Evolutionary conservation across 2,329 filamentous ascomycete genomes (phyloP), one percentile per base, ranked within the genome.

Genomic region (Coleophoma crateriformis): DNA sequence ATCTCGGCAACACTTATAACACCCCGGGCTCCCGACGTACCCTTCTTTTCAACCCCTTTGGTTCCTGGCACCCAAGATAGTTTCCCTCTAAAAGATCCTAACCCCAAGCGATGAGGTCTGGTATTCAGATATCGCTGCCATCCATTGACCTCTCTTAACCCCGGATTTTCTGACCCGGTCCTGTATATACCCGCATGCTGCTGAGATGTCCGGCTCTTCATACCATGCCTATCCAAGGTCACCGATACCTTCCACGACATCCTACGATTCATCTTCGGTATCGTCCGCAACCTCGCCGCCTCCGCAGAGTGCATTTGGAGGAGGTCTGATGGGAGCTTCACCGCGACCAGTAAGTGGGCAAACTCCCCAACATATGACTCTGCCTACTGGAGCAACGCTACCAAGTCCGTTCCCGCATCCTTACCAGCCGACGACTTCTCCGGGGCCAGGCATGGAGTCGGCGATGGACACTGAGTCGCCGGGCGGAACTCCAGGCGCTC

Each of bases 241-340:
- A 50, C 81, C 81, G 53, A 82, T 82, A 66, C 73, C 72, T 53
- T 82, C 79, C 56, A 77, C 75, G 55, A 74, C 75, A 65, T 82
- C 79, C 57, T 84, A 81, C 74, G 79, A 82, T 67, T 83, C 80
- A 52, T 82, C 80, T 11, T 81, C 80, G 44, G 78, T 81, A 59
- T 82, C 80, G 22, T 82, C 81, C 50, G 75, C 79, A 50, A 77
- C 79, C 27, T 84, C 81, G 17, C 81, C 81, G 45, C 75, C 75
- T 57, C 73, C 75, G 49, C 70, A 75, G 50, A 68, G 73, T 53
- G 74, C 76, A 59, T 79, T 79, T 62, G 65, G 78, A 44, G 69
- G 74, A 57, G 75, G 73, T 48, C 65, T 78, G 54, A 75, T 82
- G 71, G 73, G 71, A 62, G 68, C 73, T 54, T 76, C 72, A 57